Evolutionary conservation across 768 basidiomycete species (phyloP), one percentile per base, ranked within the genome.

Genomic region (Termitomyces heimii): DNA sequence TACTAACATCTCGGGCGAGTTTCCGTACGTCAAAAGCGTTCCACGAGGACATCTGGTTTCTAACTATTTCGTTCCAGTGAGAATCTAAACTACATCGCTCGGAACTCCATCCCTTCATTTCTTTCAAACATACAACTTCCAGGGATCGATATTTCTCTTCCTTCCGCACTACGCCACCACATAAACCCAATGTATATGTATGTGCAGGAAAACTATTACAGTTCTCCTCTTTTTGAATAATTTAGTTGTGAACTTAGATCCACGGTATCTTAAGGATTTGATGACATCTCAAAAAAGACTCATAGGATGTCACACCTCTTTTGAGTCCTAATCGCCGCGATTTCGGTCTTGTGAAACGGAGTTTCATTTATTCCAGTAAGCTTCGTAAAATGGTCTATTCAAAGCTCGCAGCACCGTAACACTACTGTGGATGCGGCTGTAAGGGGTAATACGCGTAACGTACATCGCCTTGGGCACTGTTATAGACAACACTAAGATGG

Each of bases 1-100:
- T 89, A 89, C 66, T 78, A 89, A 89, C 68, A 73, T 89, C 61
- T 73, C 76, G 22, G 85, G 85, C 31, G 63, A 79, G 54, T 88
- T 86, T 63, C 67, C 69, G 85, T 85, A 69, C 63, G 84, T 79
- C 13, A 12, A 37, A 37, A 39, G 26, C 12, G 31, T 32, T 8
- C 18, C 10, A 3, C 47, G 22, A 57, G 31, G 49, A 47, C 35
- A 22, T 26, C 34, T 32, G 42, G 29, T 39, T 9, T 18, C 31
- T 22, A 28, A 49, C 43, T 16, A 45, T 42, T 42, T 29, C 22
- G 3, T 53, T 59, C 7, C 59, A 81, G 79, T 39, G 61, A 75
- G 69, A 79, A 81, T 61, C 58, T 79, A 65, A 70, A n/a, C 28
- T 1, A 4, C 5, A 10, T 53, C 12, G 43, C 43, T 42, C 9